Evolutionary conservation across 768 basidiomycete genomes (phyloP), one percentile per base, ranked within the genome.

Genomic region (Fomitopsis pulvina): DNA sequence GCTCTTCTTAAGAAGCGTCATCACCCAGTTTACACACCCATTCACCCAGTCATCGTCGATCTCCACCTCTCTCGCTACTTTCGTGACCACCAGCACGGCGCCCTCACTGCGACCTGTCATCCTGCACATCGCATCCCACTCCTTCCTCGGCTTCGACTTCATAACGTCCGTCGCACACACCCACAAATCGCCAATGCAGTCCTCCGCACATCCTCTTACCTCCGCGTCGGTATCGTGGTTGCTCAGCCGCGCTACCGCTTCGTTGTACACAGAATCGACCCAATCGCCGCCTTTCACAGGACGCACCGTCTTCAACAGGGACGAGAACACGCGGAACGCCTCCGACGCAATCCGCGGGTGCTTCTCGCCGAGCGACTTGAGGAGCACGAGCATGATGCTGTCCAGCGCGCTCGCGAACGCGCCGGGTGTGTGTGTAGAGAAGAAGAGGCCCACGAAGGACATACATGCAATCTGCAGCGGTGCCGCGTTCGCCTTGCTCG

Each of bases 181-280:
- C 83, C 96, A 91, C 8, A 98, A 69, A 62, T 92, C 86, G 1
- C 86, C 93, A 39, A 95, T 76, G 43, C 81, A 81, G 27, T 86
- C 82, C 58, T 97, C 86, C 0, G 92, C 92, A 54, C 78, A 81
- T 22, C 77, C 75, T 30, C 92, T 80, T 20, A 98, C 91, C 55
- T 96, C 94, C 3, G 87, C 83, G 63, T 98, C 95, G 1, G 94
- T 94, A 56, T 94, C 88, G 52, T 87, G 81, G 41, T 78, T 85
- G 44, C 71, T 77, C 30, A 99, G 68, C 45, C 91, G 76, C 20
- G 70, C 64, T 3, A 87, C 70, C 9, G 90, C 84, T 54, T 91
- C 83, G 7, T 78, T 70, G 64, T 94, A 96, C 3, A 96, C 73
- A 9, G 71, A 60, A 48, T 88, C 80, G 4, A 80, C 66, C 89